Percentiles rank a stretch among this genome's conserved stretches.
Evolutionary conservation across 1,284 basidiomycete species (phyloP).

Genomic region (Marasmius sp.): DNA sequence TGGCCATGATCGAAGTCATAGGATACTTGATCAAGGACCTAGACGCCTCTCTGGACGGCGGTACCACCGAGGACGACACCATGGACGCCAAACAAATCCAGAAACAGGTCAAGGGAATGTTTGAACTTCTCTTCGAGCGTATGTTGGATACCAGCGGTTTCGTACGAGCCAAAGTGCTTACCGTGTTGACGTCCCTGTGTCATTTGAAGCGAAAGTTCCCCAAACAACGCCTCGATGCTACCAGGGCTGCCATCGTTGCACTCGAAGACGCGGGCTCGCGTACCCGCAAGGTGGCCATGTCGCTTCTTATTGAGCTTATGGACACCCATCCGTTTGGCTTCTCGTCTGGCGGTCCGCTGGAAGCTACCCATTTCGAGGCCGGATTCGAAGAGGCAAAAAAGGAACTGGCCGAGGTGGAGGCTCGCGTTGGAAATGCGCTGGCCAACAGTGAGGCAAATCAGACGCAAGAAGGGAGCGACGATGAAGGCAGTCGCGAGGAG

Average conservation of each 20-base stretch:
- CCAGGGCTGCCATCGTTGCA: conserved; percentile 74
- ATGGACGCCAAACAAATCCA: conserved; percentile 61
- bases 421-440: conserved; percentile 55
- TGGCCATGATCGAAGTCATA: conserved; percentile 87
- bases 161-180: conserved; percentile 87
- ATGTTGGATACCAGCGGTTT: conserved; percentile 89
- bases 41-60: conserved; percentile 30
- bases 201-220: conserved; percentile 84
- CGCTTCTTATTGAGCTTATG: conserved; percentile 77
- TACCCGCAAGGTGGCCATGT: conserved; percentile 85
- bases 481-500: conserved; percentile 33
- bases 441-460: conserved; percentile 37
- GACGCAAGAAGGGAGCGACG: conserved; percentile 38
- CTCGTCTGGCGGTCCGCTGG: conserved; percentile 84
- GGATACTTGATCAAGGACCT: conserved; percentile 82
- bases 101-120: conserved; percentile 84
- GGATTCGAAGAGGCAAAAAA: conserved; percentile 68
- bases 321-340: conserved; percentile 91
- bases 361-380: conserved; percentile 73
- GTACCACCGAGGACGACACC: conserved; percentile 52
- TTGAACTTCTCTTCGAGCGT: conserved; percentile 83
- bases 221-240: conserved; percentile 79
- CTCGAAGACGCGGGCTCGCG: conserved; percentile 90
- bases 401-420: conserved; percentile 61
- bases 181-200: conserved; percentile 70